Conservation (phyloP, 2,329 filamentous ascomycete genomes). For the Paracoccidioides brasiliensis region DNA sequence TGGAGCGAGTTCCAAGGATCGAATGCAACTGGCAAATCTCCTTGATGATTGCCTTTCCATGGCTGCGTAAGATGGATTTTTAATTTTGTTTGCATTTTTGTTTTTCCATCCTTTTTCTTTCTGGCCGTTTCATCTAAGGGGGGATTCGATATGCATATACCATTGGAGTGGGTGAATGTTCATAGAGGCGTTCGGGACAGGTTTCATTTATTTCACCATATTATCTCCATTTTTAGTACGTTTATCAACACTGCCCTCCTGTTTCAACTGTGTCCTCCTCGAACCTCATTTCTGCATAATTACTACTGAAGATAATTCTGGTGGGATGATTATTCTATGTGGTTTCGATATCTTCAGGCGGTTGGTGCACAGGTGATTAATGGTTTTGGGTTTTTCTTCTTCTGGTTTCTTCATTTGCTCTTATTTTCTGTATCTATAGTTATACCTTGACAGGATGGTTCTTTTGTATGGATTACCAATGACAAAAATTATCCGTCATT, state of each 20-base stretch:
- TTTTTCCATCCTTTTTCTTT: not conserved
- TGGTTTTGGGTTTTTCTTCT: slow-evolving; percentile 5
- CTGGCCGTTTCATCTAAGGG: not conserved
- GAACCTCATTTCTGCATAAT: not conserved
- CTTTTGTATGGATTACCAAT: not conserved
- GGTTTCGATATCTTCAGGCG: not conserved
- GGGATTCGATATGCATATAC: not conserved
- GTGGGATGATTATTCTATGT: not conserved
- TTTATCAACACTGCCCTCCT: not conserved
- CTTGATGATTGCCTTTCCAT: slow-evolving; percentile 32
- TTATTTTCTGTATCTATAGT: slow-evolving; percentile 8
- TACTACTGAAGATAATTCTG: not conserved
- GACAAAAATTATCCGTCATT: not conserved
- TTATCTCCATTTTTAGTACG: not conserved
- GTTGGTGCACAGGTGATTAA: not conserved
- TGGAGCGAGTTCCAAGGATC: slow-evolving; percentile 23
- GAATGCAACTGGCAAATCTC: slow-evolving; percentile 25
- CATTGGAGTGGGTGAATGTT: not conserved
- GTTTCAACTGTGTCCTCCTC: not conserved
- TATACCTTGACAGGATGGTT: not conserved
- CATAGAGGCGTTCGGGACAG: not conserved
- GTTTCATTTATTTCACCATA: not conserved
- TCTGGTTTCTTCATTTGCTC: slow-evolving; percentile 8
- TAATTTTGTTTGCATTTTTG: not conserved
- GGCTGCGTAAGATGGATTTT: slow-evolving; percentile 18